These are phyloP conservation scores for Arthroderma uncinatum DNA, from an alignment of 2,329 filamentous ascomycete genomes.

Conservation along the genomic window DNA sequence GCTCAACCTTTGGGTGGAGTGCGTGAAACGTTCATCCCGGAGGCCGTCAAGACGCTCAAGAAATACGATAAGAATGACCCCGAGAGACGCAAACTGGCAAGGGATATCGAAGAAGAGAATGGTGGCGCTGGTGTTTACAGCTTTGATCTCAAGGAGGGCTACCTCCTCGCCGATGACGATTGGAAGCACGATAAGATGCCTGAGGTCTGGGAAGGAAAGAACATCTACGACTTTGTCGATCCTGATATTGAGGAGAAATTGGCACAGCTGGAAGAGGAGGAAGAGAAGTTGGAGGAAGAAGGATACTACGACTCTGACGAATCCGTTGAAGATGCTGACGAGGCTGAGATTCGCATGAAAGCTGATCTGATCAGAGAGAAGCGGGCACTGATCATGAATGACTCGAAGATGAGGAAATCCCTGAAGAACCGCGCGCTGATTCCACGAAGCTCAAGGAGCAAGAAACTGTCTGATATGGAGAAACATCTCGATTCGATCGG, in stretches of 20 bases:
- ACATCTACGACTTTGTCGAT: slow-evolving; percentile 94
- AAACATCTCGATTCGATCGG: slow-evolving; percentile 73
- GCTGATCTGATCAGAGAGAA: slow-evolving; percentile 94
- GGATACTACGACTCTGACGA: slow-evolving; percentile 86
- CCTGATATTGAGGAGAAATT: slow-evolving; percentile 93
- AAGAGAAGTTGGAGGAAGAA: slow-evolving; percentile 80
- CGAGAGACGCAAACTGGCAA: slow-evolving; percentile 65
- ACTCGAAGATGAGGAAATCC: slow-evolving; percentile 86
- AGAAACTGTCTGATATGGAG: slow-evolving; percentile 78
- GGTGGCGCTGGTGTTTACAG: slow-evolving; percentile 95
- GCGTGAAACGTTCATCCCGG: slow-evolving; percentile 77
- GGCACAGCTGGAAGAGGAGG: slow-evolving; percentile 83
- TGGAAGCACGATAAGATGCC: slow-evolving; percentile 97
- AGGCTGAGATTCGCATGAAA: slow-evolving; percentile 79
- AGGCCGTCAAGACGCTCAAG: slow-evolving; percentile 64
- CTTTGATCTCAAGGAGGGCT: slow-evolving; percentile 81
- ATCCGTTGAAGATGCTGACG: slow-evolving; percentile 75
- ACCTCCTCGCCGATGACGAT: slow-evolving; percentile 72
- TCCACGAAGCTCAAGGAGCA: slow-evolving; percentile 68
- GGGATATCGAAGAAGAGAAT: slow-evolving; percentile 81
- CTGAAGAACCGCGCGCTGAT: slow-evolving; percentile 96
- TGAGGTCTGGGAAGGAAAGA: slow-evolving; percentile 88
- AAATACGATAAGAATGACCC: slow-evolving; percentile 89
- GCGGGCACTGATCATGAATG: slow-evolving; percentile 82
- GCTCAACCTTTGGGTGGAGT: slow-evolving; percentile 79